These are phyloP conservation scores for Madurella fahalii DNA, from an alignment of 2,329 filamentous ascomycete genomes.

Conservation along the genomic window DNA sequence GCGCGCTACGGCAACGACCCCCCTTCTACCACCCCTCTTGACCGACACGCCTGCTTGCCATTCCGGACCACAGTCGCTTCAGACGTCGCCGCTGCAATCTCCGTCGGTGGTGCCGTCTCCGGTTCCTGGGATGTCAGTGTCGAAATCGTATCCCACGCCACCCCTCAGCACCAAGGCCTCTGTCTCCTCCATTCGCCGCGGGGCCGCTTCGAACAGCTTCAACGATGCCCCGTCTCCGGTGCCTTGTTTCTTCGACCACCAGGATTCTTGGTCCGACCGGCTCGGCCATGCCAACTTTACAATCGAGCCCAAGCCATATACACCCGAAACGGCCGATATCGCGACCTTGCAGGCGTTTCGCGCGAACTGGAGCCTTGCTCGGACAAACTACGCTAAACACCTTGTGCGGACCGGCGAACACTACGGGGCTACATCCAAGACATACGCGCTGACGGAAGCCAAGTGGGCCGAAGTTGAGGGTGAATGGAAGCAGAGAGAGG, in stretches of 20 bases:
- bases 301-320: slow-evolving; percentile 77
- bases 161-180: slow-evolving; percentile 76
- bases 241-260: slow-evolving; percentile 61
- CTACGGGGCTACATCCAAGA: slow-evolving; percentile 85
- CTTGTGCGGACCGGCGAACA: slow-evolving; percentile 84
- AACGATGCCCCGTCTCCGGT: slow-evolving; percentile 51
- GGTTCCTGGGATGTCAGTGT: slow-evolving; percentile 36
- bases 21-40: slow-evolving; percentile 78
- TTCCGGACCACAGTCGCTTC: slow-evolving; percentile 46
- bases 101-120: slow-evolving; percentile 60
- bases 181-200: slow-evolving; percentile 63
- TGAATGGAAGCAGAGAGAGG: slow-evolving; percentile 68
- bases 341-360: slow-evolving; percentile 59
- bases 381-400: slow-evolving; percentile 84
- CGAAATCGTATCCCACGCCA: slow-evolving; percentile 54
- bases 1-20: slow-evolving; percentile 67
- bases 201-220: slow-evolving; percentile 42
- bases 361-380: slow-evolving; percentile 76
- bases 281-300: slow-evolving; percentile 93
- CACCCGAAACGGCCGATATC: slow-evolving; percentile 58
- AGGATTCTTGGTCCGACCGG: slow-evolving; percentile 78
- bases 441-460: slow-evolving; percentile 76
- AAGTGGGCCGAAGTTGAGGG: slow-evolving; percentile 83
- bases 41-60: slow-evolving; percentile 49
- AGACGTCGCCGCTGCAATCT: slow-evolving; percentile 81